These are phyloP conservation scores for Trichoderma aggressivum DNA, from an alignment of 2,329 filamentous ascomycete species.

Conservation along the genomic window DNA sequence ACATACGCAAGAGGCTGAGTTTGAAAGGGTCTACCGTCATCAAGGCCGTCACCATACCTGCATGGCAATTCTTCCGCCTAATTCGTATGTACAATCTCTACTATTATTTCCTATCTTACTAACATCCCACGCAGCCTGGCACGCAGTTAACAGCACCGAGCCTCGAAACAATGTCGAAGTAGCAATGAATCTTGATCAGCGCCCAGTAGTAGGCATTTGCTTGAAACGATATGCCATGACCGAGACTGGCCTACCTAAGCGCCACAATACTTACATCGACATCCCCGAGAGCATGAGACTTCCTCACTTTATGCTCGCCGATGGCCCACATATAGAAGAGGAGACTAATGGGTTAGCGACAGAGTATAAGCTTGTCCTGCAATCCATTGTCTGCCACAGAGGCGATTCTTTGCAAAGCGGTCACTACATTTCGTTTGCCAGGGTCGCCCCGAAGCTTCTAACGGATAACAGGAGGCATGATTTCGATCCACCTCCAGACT, in stretches of 20 bases:
- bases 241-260: constrained; percentile 62
- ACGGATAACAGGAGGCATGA: constrained; percentile 57
- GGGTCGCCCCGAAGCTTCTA: constrained; percentile 64
- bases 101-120: constrained; percentile 24
- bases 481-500: constrained; percentile 59
- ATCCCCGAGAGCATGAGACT: constrained; percentile 79
- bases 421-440: constrained; percentile 84
- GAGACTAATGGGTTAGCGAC: constrained; percentile 64
- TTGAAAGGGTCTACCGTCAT: constrained; percentile 48
- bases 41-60: constrained; percentile 91
- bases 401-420: constrained; percentile 82
- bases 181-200: constrained; percentile 79
- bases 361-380: constrained; percentile 91
- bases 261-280: constrained; percentile 81
- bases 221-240: constrained; percentile 81
- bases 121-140: constrained; percentile 65
- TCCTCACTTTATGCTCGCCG: constrained; percentile 80
- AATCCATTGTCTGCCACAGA: constrained; percentile 89
- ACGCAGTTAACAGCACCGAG: constrained; percentile 57
- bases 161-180: constrained; percentile 71
- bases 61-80: constrained; percentile 95
- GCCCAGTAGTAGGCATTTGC: constrained; percentile 88
- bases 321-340: constrained; percentile 63
- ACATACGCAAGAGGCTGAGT: constrained; percentile 41
- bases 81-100: constrained; percentile 62